A percentile compares a stretch with the other conserved stretches of the same genome.
Conservation (phyloP, 768 basidiomycete genomes). For the Rhizopogon salebrosus region DNA sequence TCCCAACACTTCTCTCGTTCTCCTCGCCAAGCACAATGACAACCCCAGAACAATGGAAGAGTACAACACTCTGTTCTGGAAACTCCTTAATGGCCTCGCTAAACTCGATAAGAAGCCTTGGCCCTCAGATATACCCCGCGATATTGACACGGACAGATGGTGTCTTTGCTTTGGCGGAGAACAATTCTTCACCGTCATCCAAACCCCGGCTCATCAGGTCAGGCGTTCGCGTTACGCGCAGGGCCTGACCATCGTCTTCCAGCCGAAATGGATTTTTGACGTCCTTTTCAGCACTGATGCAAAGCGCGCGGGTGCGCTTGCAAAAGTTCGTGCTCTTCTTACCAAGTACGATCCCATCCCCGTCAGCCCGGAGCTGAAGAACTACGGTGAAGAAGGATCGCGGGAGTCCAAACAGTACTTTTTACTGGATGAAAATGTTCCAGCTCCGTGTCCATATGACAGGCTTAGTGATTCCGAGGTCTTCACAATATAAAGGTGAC, state of each 20-base stretch:
- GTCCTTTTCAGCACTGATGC: conserved; percentile 16
- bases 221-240: conserved; percentile 15
- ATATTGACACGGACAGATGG: conserved; percentile 18
- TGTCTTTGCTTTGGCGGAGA: conserved; percentile 18
- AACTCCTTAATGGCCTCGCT: conserved; percentile 14
- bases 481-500: conserved; percentile 1
- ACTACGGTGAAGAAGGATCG: conserved; percentile 16
- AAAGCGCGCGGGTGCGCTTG: conserved; percentile 13
- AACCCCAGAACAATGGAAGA: conserved; percentile 11
- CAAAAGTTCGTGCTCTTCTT: conserved; percentile 13
- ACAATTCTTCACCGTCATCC: conserved; percentile 16
- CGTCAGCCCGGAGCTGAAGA: conserved; percentile 18
- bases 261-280: conserved; percentile 20
- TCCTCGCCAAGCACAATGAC: conserved; percentile 11
- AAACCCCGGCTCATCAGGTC: conserved; percentile 18
- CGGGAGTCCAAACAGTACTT: conserved; percentile 19
- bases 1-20: conserved; percentile 16
- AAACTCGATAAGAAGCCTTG: conserved; percentile 13
- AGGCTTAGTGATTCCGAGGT: conserved; percentile 2
- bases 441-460: conserved; percentile 14
- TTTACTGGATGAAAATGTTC: conserved; percentile 17
- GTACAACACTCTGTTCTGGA: conserved; percentile 15
- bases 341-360: conserved; percentile 16
- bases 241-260: conserved; percentile 17
- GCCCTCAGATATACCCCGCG: conserved; percentile 11